Evolutionary conservation across 306 rosid species (phyloP).

Genomic region (Herpetospermum pedunculosum): DNA sequence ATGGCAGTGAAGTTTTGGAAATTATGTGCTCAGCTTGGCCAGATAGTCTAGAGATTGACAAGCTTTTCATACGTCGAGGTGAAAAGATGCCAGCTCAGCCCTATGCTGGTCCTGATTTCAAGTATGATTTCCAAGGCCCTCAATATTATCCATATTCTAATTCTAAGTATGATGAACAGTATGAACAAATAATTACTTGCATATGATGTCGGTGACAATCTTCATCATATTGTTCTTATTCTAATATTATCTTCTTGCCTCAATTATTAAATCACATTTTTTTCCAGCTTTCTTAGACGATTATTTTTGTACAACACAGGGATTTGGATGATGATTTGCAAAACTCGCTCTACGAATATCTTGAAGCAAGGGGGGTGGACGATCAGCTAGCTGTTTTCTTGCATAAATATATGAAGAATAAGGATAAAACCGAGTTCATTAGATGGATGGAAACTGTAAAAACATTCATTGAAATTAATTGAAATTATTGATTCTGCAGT

Average conservation of each 20-base stretch:
- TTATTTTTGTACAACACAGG: conserved; percentile 33
- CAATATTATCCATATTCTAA: background rate
- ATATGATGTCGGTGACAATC: conserved; percentile 5
- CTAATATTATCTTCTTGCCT: background rate
- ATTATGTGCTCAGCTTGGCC: conserved; percentile 82
- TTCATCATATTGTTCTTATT: background rate
- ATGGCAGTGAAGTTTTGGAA: conserved; percentile 35
- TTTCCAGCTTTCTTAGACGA: background rate
- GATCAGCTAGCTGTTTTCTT: conserved; percentile 60
- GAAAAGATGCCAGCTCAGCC: conserved; percentile 34
- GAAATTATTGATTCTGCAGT: conserved; percentile 14
- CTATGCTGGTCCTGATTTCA: conserved; percentile 65
- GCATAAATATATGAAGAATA: conserved; percentile 62
- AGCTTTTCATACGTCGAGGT: conserved; percentile 20
- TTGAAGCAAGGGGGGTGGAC: conserved; percentile 63
- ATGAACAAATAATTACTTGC: background rate
- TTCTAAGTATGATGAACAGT: background rate
- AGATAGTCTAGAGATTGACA: conserved; percentile 47
- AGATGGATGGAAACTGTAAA: conserved; percentile 71
- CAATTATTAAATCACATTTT: background rate
- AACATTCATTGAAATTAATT: conserved; percentile 54
- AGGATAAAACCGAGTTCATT: conserved; percentile 59
- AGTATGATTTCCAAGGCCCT: conserved; percentile 33
- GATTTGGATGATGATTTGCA: conserved; percentile 81
- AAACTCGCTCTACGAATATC: conserved; percentile 56